phyloP scores from a whole-genome alignment of 2,329 filamentous ascomycete species.

The Paecilomyces niveus region DNA sequence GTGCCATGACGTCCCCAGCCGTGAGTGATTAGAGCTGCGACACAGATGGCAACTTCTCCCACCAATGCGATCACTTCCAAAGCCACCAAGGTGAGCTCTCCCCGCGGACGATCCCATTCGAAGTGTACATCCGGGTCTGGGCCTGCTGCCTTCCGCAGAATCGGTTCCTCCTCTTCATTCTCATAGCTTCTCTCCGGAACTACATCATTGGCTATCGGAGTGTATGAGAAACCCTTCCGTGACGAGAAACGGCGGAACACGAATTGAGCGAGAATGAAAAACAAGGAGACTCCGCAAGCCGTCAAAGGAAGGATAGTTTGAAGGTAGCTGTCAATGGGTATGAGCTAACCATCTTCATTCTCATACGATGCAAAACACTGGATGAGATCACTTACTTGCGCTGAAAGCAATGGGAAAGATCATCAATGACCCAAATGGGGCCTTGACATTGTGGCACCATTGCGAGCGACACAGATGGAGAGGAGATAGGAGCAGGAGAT shows the following conservation, averaged over 20 bases:
- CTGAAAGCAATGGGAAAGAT: conserved; percentile 57
- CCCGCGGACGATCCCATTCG: conserved; percentile 68
- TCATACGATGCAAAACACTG: not conserved
- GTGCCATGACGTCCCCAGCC: conserved; percentile 53
- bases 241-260: conserved; percentile 47
- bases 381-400: conserved; percentile 37
- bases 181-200: conserved; percentile 29
- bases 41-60: conserved; percentile 63
- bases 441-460: conserved; percentile 53
- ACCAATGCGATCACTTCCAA: conserved; percentile 70
- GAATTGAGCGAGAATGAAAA: conserved; percentile 56
- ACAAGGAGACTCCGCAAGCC: conserved; percentile 62
- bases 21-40: conserved; percentile 55
- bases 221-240: conserved; percentile 53
- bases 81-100: conserved; percentile 61
- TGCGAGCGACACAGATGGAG: conserved; percentile 7
- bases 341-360: conserved; percentile 9
- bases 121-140: conserved; percentile 42
- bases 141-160: conserved; percentile 49
- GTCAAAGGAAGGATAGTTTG: conserved; percentile 72
- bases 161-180: conserved; percentile 48
- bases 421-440: conserved; percentile 55
- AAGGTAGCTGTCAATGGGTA: conserved; percentile 55
- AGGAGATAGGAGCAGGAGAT: not conserved
- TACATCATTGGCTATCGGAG: conserved; percentile 27